phyloP scores from a whole-genome alignment of 2,329 filamentous ascomycete genomes.

The Claviceps fusiformis region DNA sequence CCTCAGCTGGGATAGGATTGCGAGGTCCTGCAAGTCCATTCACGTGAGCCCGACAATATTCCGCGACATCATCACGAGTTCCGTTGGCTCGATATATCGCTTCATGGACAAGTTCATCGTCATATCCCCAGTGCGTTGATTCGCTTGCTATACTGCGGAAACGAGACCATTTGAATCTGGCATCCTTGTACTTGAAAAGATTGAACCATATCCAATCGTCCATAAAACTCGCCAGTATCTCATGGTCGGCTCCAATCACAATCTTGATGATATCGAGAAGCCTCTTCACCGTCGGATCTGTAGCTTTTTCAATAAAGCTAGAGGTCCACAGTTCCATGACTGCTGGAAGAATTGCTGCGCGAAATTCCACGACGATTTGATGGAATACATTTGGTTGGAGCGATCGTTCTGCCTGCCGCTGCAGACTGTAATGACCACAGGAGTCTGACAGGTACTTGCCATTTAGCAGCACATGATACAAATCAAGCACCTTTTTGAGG shows the following conservation, averaged over 20 bases:
- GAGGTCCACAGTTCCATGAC: slow-evolving; percentile 76
- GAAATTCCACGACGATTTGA: slow-evolving; percentile 78
- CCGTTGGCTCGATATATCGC: slow-evolving; percentile 75
- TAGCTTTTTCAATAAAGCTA: slow-evolving; percentile 65
- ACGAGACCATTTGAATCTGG: slow-evolving; percentile 33
- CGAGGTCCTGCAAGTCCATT: slow-evolving; percentile 44
- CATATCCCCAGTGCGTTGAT: slow-evolving; percentile 20
- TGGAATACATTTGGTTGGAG: slow-evolving; percentile 33
- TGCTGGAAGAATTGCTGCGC: slow-evolving; percentile 64
- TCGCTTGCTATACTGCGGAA: slow-evolving; percentile 18
- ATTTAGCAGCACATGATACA: slow-evolving; percentile 65
- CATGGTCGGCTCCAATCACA: slow-evolving; percentile 64
- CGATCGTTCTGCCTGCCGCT: slow-evolving; percentile 28
- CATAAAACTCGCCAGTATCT: slow-evolving; percentile 47
- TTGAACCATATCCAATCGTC: slow-evolving; percentile 34
- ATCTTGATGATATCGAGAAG: slow-evolving; percentile 73
- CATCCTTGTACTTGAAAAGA: slow-evolving; percentile 30
- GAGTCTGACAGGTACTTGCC: slow-evolving; percentile 74
- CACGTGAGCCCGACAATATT: slow-evolving; percentile 60
- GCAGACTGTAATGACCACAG: slow-evolving; percentile 37
- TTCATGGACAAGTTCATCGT: slow-evolving; percentile 56
- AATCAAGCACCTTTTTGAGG: slow-evolving; percentile 70
- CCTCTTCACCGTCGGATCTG: slow-evolving; percentile 61
- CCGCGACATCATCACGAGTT: slow-evolving; percentile 40
- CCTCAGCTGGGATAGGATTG: slow-evolving; percentile 52